Base-by-base conservation (phyloP, 2,329 filamentous ascomycete species). In the Pseudogymnoascus sp. region DNA sequence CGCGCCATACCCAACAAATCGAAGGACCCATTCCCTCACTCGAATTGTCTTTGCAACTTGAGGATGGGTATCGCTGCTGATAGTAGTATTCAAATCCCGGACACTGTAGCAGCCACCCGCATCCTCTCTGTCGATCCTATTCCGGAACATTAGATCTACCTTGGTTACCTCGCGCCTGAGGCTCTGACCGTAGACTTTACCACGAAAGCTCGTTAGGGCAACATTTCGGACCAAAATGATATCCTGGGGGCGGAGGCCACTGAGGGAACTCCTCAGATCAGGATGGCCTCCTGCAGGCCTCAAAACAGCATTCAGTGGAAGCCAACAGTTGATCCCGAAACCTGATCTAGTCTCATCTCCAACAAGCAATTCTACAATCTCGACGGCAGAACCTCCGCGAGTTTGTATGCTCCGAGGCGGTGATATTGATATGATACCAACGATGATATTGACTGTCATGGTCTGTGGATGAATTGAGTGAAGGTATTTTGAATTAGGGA, bases 251-350 rank as follows among this genome's bases (percentile, higher is more conserved):
- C 86, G 81, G 34, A 96, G 76, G 0, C 72, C 75, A 1, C 77
- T 73, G 8, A 82, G 69, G 7, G 66, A 60, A 21, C 31, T 64
- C 29, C 62, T 70, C 39, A 67, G 67, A 62, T 61, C 66, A 66
- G 26, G 67, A 67, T 31, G 66, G 65, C 54, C 63, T 64, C 66
- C 66, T 70, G 34, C 68, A 71, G 64, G 71, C 68, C 23, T 66
- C 66, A 29, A 69, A 80, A 75, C 1, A 95, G 77, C 92, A 96
- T 40, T 66, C 21, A 34, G 18, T 2, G 81, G 76, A 1, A 96
- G 77, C 93, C 93, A 97, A 73, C 96, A 91, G 2, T 89, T 93
- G 63, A 97, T 80, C 29, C 82, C 85, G 75, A 97, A 96, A 2
- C 88, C 89, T 0, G 90, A 84, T 67, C 82, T 84, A 0, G 92